Evolutionary conservation across 495 filamentous ascomycete species (phyloP).

Genomic region (Neurospora sublineolata): DNA sequence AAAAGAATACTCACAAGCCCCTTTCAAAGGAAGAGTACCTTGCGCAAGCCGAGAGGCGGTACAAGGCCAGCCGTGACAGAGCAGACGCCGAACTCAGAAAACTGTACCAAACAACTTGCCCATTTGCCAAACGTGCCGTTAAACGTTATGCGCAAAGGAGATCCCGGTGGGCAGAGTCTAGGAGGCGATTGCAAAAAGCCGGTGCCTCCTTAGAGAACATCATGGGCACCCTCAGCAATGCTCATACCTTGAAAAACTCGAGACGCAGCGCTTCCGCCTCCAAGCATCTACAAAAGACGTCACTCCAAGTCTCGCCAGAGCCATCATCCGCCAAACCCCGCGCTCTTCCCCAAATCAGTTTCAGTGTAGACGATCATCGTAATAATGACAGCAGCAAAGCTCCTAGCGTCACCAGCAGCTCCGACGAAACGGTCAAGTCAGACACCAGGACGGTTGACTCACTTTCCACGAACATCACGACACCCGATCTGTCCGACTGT

Average conservation of each 20-base stretch:
- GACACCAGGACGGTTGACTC: background rate
- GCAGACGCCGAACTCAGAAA: background rate
- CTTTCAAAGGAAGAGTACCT: background rate
- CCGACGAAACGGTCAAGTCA: slow-evolving; percentile 1
- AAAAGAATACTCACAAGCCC: background rate
- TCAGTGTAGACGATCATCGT: background rate
- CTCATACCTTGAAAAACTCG: background rate
- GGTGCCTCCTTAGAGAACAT: background rate
- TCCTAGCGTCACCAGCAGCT: background rate
- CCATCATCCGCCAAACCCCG: background rate
- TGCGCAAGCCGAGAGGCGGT: background rate
- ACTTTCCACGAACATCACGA: slow-evolving; percentile 1
- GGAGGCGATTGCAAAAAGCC: background rate
- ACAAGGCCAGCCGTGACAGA: background rate
- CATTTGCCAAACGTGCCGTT: background rate
- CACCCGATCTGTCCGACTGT: background rate
- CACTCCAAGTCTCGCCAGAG: background rate
- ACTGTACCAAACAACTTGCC: background rate
- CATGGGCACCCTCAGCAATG: background rate
- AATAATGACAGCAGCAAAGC: background rate
- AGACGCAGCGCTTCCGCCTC: background rate
- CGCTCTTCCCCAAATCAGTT: background rate
- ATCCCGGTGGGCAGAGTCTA: background rate
- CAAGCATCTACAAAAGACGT: background rate
- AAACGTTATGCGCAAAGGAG: background rate